Base-by-base conservation (phyloP, 768 basidiomycete genomes). In the Gyrodon lividus region DNA sequence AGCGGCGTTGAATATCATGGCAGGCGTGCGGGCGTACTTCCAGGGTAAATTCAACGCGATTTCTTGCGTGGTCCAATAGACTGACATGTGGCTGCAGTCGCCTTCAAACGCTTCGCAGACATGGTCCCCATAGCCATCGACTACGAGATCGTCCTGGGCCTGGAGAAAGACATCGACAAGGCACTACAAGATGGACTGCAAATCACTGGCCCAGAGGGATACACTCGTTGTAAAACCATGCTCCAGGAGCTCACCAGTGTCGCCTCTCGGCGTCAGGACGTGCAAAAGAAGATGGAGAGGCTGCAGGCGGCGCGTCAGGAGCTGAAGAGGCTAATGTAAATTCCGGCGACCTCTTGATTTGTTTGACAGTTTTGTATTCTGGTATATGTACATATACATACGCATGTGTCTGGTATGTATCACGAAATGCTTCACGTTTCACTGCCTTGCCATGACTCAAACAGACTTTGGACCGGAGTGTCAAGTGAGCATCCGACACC, bases 21-120 rank as follows among this genome's bases (percentile, higher is more conserved):
- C 83, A 0, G 75, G 80, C 37, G 82, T 86, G 2, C 72, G 83
- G 4, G 84, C 81, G 0, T 86, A 87, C 55, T 87, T 86, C 64
- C 82, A 87, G 73, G 85, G 86, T 84, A 51, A 7, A 38, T 10
- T 44, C 14, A 37, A 2, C 35, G 22, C 39, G 35, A 6, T 31
- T 7, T 26, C 14, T 26, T 5, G 33, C 20, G 8, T 38, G 35
- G n/a, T n/a, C n/a, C 5, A 8, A 44, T 41, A 17, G 10, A 28
- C 38, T 46, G n/a, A 44, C 10, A 26, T 20, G 26, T 3, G 14
- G 8, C 33, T 57, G 12, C 51, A 85, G 76, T 77, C 7, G 64
- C 74, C 1, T 73, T 72, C 56, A 74, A 72, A 54, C 74, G 73
- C 3, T 72, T 75, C 46, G 55, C 62, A 4, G 77, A 77, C 46